Percentiles rank a stretch among this genome's conserved stretches.
Evolutionary conservation across 495 filamentous ascomycete species (phyloP).

Genomic region (Aspergillus ostianus): DNA sequence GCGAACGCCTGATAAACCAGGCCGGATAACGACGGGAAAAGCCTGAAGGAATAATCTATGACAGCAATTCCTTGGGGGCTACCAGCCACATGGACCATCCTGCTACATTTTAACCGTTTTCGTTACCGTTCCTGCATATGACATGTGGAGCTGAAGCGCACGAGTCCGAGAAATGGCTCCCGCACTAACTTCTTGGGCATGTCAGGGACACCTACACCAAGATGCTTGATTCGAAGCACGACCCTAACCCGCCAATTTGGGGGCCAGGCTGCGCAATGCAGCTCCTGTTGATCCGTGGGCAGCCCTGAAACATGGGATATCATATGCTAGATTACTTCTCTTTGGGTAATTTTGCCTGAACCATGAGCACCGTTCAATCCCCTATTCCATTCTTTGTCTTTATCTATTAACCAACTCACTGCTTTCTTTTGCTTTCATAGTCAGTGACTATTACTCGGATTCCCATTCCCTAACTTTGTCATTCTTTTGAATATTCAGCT

Average conservation of each 20-base stretch:
- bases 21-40: no score
- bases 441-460: not conserved
- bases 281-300: not conserved
- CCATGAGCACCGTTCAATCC: not conserved
- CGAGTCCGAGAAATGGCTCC: not conserved
- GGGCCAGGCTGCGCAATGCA: not conserved
- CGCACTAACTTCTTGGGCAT: not conserved
- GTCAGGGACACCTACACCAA: not conserved
- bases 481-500: not conserved
- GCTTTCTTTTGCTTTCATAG: not conserved
- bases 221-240: not conserved
- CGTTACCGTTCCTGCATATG: no score
- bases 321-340: not conserved
- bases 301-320: not conserved
- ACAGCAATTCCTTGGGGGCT: no score
- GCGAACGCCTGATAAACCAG: no score
- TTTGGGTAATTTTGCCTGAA: not conserved
- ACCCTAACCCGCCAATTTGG: not conserved
- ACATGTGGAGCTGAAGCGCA: not conserved
- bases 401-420: not conserved
- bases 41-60: no score
- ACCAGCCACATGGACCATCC: no score
- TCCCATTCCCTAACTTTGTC: not conserved
- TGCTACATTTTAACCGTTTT: no score
- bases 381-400: not conserved